Evolutionary conservation across 1,284 basidiomycete genomes (phyloP).

Genomic region (Volvariella volvacea): DNA sequence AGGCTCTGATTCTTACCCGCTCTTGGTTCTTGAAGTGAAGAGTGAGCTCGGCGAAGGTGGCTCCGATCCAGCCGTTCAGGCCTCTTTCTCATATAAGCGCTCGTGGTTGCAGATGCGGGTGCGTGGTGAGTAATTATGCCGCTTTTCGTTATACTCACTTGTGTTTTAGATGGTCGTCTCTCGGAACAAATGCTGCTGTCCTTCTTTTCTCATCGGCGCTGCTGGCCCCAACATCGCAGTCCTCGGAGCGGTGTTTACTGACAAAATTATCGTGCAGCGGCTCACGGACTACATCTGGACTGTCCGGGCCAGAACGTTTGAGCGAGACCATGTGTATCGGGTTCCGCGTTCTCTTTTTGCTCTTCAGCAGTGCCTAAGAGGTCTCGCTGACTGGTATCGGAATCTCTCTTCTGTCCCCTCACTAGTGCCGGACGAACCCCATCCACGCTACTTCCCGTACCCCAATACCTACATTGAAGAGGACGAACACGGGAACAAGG

Average conservation of each 20-base stretch:
- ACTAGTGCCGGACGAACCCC: neutral
- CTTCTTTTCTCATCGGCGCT: conserved; percentile 20
- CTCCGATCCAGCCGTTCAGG: conserved; percentile 12
- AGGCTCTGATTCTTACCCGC: no score
- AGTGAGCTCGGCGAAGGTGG: no score
- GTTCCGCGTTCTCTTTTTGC: conserved; percentile 11
- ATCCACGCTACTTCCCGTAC: conserved; percentile 14
- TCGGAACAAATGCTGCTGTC: conserved; percentile 16
- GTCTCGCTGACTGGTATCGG: conserved; percentile 10
- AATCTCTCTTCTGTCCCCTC: conserved; percentile 1
- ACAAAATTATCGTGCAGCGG: conserved; percentile 18
- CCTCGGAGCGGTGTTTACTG: conserved; percentile 19
- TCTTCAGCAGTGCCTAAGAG: conserved; percentile 5
- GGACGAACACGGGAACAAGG: conserved; percentile 1
- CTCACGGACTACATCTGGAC: conserved; percentile 20
- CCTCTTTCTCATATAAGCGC: conserved; percentile 9
- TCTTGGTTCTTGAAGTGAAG: no score
- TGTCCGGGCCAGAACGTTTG: conserved; percentile 8
- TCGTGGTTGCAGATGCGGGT: conserved; percentile 13
- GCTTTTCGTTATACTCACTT: conserved; percentile 1
- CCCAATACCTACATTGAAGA: conserved; percentile 10
- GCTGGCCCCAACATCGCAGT: conserved; percentile 19
- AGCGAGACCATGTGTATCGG: conserved; percentile 8
- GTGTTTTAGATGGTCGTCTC: conserved; percentile 6
- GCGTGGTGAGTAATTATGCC: conserved; percentile 2